Conservation (phyloP, 139 green algal genomes). For the Chlorella sp. region DNA sequence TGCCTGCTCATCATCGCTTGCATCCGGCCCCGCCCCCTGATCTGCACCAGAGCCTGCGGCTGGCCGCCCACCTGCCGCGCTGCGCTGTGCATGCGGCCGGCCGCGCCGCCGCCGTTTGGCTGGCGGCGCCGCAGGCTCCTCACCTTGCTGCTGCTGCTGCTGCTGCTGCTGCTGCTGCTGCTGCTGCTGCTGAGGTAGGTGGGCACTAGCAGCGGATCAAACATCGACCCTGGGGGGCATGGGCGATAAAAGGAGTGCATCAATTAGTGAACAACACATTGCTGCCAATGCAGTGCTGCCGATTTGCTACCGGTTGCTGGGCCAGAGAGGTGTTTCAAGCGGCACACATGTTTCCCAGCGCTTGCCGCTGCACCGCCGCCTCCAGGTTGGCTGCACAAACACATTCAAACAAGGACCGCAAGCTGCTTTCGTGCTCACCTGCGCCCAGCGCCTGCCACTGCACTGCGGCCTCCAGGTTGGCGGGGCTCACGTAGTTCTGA, state of each 20-base stretch:
- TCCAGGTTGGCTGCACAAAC: too few species aligned
- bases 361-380: not conserved
- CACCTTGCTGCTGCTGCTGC: not conserved
- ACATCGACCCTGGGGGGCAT: conserved; percentile 69
- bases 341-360: not conserved
- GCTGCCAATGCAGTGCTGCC: too few species aligned
- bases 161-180: conserved; percentile 1
- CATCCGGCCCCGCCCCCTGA: not conserved
- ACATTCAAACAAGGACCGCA: too few species aligned
- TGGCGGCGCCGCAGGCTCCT: too few species aligned
- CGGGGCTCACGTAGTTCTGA: conserved; percentile 72
- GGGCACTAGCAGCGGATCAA: conserved; percentile 76
- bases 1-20: not conserved
- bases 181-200: conserved; percentile 14
- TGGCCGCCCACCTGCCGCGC: not conserved
- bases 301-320: too few species aligned
- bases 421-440: not conserved
- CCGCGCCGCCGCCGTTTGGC: too few species aligned
- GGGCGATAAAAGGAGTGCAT: too few species aligned
- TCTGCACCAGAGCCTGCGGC: not conserved
- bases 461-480: conserved; percentile 34
- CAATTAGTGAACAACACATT: too few species aligned
- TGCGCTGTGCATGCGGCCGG: not conserved
- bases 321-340: too few species aligned
- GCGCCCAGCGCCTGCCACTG: conserved; percentile 78